Evolutionary conservation across 148 eudicot species (phyloP).

Genomic region (Amaranthus hypochondriacus): DNA sequence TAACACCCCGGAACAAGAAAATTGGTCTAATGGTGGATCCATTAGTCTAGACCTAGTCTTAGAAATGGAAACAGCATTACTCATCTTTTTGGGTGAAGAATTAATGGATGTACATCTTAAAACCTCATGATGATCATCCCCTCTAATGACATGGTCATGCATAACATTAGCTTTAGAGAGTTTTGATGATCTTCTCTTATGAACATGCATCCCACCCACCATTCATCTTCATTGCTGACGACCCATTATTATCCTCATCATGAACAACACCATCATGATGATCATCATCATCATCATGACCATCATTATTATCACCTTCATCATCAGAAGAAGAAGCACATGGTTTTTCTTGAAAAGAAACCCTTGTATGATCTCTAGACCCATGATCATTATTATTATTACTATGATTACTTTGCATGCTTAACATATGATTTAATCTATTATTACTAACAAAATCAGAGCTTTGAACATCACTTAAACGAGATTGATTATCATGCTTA

Average conservation of each 20-base stretch:
- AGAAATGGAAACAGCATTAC: constrained; percentile 21
- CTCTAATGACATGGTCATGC: not conserved
- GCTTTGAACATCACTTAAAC: constrained; percentile 26
- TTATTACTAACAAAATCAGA: constrained; percentile 12
- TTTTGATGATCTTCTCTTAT: constrained; percentile 2
- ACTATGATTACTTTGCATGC: not conserved
- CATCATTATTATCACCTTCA: constrained; percentile 3
- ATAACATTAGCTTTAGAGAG: not conserved
- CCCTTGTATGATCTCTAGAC: constrained; percentile 26
- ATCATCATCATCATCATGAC: constrained; percentile 11
- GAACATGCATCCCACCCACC: constrained; percentile 15
- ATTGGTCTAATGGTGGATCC: constrained; percentile 32
- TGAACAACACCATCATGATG: not conserved
- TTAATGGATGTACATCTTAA: constrained; percentile 51
- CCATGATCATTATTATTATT: constrained; percentile 7
- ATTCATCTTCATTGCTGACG: not conserved
- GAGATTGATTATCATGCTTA: constrained; percentile 14
- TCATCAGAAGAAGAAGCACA: not conserved
- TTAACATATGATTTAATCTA: not conserved
- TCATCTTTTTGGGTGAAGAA: constrained; percentile 37
- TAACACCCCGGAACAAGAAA: constrained; percentile 15
- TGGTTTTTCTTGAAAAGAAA: constrained; percentile 27
- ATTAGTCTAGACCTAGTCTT: constrained; percentile 53
- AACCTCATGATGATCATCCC: constrained; percentile 30
- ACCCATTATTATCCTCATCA: not conserved